Percentiles rank a stretch among this genome's conserved stretches.
These are phyloP conservation scores for Fraxinus dipetala DNA, from an alignment of 305 asterid genomes.

Conservation along the genomic window DNA sequence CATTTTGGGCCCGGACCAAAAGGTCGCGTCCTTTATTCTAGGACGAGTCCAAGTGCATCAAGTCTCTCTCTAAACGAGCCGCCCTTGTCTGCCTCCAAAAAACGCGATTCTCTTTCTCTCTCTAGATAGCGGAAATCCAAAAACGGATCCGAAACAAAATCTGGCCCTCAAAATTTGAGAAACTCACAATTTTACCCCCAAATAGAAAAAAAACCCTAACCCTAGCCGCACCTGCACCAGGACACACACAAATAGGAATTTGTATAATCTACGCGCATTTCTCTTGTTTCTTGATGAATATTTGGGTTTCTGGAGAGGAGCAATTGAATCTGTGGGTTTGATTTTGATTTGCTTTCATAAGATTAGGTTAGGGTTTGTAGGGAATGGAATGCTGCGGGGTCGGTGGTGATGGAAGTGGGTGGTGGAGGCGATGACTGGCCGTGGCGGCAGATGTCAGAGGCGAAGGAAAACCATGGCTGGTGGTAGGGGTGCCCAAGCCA, in stretches of 20 bases:
- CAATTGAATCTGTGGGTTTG: constrained; percentile 24
- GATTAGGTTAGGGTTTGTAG: constrained; percentile 35
- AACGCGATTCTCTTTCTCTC: constrained; percentile 46
- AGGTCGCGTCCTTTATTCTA: constrained; percentile 21
- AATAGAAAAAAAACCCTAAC: constrained; percentile 52
- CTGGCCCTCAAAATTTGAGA: constrained; percentile 38
- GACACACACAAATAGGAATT: constrained; percentile 8
- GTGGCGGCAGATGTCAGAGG: constrained; percentile 57
- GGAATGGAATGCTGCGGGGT: constrained; percentile 49
- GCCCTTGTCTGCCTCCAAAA: constrained; percentile 38
- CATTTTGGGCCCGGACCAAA: not conserved
- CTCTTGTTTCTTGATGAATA: constrained; percentile 13
- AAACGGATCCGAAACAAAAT: constrained; percentile 47
- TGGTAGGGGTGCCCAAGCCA: constrained; percentile 44
- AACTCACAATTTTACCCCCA: constrained; percentile 41
- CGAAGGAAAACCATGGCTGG: constrained; percentile 62
- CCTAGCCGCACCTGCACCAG: constrained; percentile 55
- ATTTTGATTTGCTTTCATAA: constrained; percentile 25
- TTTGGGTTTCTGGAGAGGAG: constrained; percentile 19
- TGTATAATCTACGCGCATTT: constrained; percentile 18
- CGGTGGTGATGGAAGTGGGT: constrained; percentile 47
- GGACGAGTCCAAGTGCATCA: constrained; percentile 7
- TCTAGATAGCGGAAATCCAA: constrained; percentile 28
- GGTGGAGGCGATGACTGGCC: constrained; percentile 59
- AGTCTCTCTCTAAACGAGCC: constrained; percentile 33